Conservation (phyloP, 345 rosid genomes). For the Mangifera indica region DNA sequence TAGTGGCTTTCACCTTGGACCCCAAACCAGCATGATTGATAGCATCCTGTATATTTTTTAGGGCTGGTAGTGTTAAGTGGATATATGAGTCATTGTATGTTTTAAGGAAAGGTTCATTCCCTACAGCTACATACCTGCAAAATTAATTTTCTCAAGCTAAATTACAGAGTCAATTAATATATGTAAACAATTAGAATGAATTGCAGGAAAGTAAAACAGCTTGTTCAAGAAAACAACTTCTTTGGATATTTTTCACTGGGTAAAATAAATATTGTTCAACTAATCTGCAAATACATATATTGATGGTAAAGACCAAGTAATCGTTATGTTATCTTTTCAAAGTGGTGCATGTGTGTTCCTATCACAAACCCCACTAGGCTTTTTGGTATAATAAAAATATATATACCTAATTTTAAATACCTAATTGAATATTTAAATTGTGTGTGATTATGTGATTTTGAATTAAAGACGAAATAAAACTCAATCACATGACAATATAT, state of each 20-base stretch:
- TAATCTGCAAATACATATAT: background rate
- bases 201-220: background rate
- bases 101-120: conserved; percentile 76
- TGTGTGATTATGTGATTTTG: too few species aligned
- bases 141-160: background rate
- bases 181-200: background rate
- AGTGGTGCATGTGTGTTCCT: background rate
- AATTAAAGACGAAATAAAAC: too few species aligned
- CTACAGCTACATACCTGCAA: conserved; percentile 67
- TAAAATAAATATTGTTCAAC: background rate
- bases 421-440: too few species aligned
- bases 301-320: background rate
- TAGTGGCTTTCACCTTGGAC: conserved; percentile 53
- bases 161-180: background rate
- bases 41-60: conserved; percentile 66
- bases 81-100: conserved; percentile 55
- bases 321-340: background rate
- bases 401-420: too few species aligned
- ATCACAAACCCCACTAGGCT: background rate
- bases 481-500: too few species aligned
- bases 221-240: background rate
- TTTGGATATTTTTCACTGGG: too few species aligned
- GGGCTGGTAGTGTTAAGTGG: conserved; percentile 58
- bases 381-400: too few species aligned
- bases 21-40: conserved; percentile 48